Conservation (phyloP, 2,329 filamentous ascomycete species). For the Fusarium sp. region DNA sequence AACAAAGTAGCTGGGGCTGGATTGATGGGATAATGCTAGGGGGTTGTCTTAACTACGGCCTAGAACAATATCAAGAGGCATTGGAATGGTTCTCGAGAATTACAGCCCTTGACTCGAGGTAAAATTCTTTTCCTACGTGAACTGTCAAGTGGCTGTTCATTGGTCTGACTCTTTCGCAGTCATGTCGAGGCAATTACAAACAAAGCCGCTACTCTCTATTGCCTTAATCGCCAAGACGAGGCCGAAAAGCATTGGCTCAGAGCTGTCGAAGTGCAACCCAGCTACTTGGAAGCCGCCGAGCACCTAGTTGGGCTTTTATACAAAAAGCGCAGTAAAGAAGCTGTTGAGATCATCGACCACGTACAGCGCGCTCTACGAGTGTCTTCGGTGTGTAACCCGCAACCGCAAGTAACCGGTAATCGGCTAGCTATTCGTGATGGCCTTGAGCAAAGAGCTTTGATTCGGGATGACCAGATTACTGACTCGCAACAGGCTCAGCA, state of each 20-base stretch:
- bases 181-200: conserved; percentile 97
- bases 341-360: conserved; percentile 87
- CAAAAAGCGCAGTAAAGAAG: conserved; percentile 85
- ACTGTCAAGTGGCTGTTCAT: conserved; percentile 52
- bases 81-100: conserved; percentile 81
- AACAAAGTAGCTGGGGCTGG: conserved; percentile 89
- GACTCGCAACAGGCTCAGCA: conserved; percentile 45
- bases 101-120: conserved; percentile 69
- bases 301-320: conserved; percentile 92
- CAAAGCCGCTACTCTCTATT: conserved; percentile 88
- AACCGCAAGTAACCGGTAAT: conserved; percentile 7
- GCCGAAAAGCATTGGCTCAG: conserved; percentile 88
- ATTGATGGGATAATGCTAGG: conserved; percentile 92
- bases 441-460: conserved; percentile 16
- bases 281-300: conserved; percentile 94
- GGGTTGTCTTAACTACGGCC: conserved; percentile 91
- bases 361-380: conserved; percentile 81
- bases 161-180: conserved; percentile 61
- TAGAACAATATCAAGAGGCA: conserved; percentile 86
- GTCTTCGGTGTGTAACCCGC: conserved; percentile 28
- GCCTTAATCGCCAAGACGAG: conserved; percentile 84
- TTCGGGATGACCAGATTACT: conserved; percentile 37
- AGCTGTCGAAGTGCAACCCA: conserved; percentile 86
- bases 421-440: conserved; percentile 24
- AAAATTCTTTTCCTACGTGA: conserved; percentile 51